Conservation (phyloP, 1,139 yeast genomes). For the Zygoascus sp. region DNA sequence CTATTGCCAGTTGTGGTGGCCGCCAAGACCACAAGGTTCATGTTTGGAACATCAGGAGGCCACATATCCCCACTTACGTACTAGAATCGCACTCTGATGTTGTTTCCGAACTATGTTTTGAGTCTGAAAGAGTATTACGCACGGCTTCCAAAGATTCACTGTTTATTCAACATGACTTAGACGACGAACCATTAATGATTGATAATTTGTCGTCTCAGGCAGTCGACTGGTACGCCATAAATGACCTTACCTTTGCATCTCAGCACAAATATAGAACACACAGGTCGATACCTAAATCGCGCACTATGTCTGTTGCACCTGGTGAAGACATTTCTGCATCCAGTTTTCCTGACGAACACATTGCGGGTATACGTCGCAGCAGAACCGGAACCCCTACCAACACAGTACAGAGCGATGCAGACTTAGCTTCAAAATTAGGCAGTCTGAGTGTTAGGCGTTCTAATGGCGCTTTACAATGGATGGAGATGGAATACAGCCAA, state of each 20-base stretch:
- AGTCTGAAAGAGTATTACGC: slow-evolving; percentile 48
- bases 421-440: neutral
- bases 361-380: neutral
- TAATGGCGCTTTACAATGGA: slow-evolving; percentile 3
- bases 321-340: neutral
- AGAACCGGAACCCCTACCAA: neutral
- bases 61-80: slow-evolving; percentile 67
- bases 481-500: slow-evolving; percentile 10
- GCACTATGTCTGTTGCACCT: neutral
- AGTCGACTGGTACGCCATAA: slow-evolving; percentile 53
- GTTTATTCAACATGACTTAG: slow-evolving; percentile 53
- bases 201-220: slow-evolving; percentile 53
- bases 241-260: slow-evolving; percentile 49
- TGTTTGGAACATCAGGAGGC: slow-evolving; percentile 68
- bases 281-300: neutral
- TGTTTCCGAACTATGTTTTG: slow-evolving; percentile 49
- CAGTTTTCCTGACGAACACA: slow-evolving; percentile 1
- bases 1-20: slow-evolving; percentile 73
- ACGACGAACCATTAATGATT: slow-evolving; percentile 46
- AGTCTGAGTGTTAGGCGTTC: neutral
- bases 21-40: slow-evolving; percentile 67
- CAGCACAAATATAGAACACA: slow-evolving; percentile 39
- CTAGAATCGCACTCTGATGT: slow-evolving; percentile 50
- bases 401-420: neutral
- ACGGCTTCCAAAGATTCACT: slow-evolving; percentile 51